phyloP scores from a whole-genome alignment of 140 eudicot species.

The Anethum foeniculum region DNA sequence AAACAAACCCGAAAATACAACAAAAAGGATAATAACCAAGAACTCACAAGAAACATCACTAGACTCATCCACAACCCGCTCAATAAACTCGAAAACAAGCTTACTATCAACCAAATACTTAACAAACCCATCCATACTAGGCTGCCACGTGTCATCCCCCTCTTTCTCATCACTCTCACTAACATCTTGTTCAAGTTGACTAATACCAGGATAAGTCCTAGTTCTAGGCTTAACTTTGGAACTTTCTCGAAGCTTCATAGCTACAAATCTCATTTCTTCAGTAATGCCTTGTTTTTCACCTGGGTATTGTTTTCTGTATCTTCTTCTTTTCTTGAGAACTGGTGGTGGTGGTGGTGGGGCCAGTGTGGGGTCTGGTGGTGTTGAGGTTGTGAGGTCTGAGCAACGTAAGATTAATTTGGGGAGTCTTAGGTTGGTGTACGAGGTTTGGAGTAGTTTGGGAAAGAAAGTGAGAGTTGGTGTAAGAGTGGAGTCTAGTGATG shows the following conservation, averaged over 20 bases:
- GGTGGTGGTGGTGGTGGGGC: slow-evolving; percentile 36
- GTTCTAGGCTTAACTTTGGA: slow-evolving; percentile 14
- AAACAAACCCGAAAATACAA: background rate
- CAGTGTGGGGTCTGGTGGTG: background rate
- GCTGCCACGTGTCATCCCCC: slow-evolving; percentile 43
- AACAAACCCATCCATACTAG: slow-evolving; percentile 60
- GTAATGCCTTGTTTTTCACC: slow-evolving; percentile 76
- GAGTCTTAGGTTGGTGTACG: slow-evolving; percentile 11
- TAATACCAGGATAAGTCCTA: background rate
- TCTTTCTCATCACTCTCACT: slow-evolving; percentile 12
- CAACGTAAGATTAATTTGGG: background rate
- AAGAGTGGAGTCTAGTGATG: slow-evolving; percentile 3
- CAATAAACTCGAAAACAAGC: slow-evolving; percentile 57
- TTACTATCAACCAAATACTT: slow-evolving; percentile 73
- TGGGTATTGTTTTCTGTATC: slow-evolving; percentile 58
- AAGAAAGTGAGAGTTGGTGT: slow-evolving; percentile 7
- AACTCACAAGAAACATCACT: slow-evolving; percentile 84
- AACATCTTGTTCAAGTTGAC: background rate
- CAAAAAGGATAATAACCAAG: background rate
- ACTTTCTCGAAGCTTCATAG: slow-evolving; percentile 69
- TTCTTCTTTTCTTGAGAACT: slow-evolving; percentile 32
- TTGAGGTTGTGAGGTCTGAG: background rate
- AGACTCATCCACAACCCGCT: slow-evolving; percentile 72
- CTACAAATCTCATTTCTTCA: slow-evolving; percentile 94
- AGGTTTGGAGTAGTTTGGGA: slow-evolving; percentile 12